Evolutionary conservation across 768 basidiomycete genomes (phyloP).

Genomic region (Obba rivulosa): DNA sequence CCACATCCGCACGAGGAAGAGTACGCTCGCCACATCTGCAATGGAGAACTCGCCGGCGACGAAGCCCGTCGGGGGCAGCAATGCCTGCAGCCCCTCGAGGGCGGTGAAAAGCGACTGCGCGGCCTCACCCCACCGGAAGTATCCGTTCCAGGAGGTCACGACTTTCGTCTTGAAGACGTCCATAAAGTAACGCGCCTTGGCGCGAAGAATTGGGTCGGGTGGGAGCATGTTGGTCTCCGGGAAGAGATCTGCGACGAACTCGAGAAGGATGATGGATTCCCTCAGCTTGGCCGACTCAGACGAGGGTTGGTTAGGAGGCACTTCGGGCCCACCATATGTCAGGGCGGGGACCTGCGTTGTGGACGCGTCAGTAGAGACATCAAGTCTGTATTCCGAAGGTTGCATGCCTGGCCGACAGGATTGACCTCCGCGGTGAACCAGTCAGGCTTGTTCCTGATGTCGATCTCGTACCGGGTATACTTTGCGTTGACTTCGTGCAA

Average conservation of each 20-base stretch:
- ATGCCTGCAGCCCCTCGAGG: conserved; percentile 41
- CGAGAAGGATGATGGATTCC: conserved; percentile 59
- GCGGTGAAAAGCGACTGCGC: conserved; percentile 38
- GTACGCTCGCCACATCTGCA: conserved; percentile 57
- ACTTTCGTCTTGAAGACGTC: conserved; percentile 44
- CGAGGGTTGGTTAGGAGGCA: conserved; percentile 48
- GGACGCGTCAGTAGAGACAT: no score
- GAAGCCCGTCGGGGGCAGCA: conserved; percentile 43
- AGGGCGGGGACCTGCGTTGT: conserved; percentile 58
- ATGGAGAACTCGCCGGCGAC: conserved; percentile 43
- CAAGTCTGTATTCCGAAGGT: no score
- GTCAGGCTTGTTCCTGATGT: not conserved
- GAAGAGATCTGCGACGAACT: conserved; percentile 59
- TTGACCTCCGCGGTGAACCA: not conserved
- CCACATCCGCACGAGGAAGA: conserved; percentile 50
- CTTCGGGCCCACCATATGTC: conserved; percentile 54
- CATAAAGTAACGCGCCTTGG: conserved; percentile 56
- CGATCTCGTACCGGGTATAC: not conserved
- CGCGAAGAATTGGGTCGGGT: conserved; percentile 46
- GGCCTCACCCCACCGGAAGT: conserved; percentile 34
- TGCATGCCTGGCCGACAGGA: not conserved
- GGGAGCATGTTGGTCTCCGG: conserved; percentile 47
- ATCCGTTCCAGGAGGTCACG: conserved; percentile 28
- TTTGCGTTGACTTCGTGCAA: not conserved
- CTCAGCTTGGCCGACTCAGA: conserved; percentile 53